Conservation (phyloP, 352 stramenopile species). For the Phytophthora fragariaefolia region DNA sequence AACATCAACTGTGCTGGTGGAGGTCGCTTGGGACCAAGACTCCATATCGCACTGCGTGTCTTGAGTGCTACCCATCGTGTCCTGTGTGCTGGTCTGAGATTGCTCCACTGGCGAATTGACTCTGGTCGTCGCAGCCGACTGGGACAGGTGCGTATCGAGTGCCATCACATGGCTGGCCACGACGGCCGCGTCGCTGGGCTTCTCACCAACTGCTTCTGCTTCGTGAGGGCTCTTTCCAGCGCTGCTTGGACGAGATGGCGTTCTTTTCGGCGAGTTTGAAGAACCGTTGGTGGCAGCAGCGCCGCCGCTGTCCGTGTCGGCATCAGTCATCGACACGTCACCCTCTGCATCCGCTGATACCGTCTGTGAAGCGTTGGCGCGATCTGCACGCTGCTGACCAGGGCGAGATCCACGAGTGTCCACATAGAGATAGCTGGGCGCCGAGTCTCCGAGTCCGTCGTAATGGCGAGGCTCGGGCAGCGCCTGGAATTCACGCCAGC, state of each 20-base stretch:
- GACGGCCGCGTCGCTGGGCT: conserved; percentile 6
- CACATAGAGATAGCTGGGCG: conserved; percentile 63
- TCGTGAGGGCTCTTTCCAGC: conserved; percentile 32
- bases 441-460: conserved; percentile 37
- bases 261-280: not conserved
- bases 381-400: conserved; percentile 11
- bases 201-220: conserved; percentile 11
- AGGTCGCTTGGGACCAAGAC: conserved; percentile 14
- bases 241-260: conserved; percentile 11
- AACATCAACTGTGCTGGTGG: conserved; percentile 5
- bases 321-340: conserved; percentile 47
- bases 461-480: conserved; percentile 29
- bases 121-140: not conserved
- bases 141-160: conserved; percentile 7
- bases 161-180: conserved; percentile 13
- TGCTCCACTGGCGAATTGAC: not conserved
- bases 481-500: conserved; percentile 38
- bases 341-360: conserved; percentile 24
- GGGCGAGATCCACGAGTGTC: conserved; percentile 47
- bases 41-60: conserved; percentile 23
- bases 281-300: conserved; percentile 3
- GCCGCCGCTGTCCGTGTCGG: conserved; percentile 16
- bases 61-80: conserved; percentile 17
- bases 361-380: not conserved
- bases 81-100: conserved; percentile 25